A percentile compares a stretch with the other conserved stretches of the same genome.
Conservation (phyloP, 192 early-diverging fungal species). For the Backusella psychrophila region DNA sequence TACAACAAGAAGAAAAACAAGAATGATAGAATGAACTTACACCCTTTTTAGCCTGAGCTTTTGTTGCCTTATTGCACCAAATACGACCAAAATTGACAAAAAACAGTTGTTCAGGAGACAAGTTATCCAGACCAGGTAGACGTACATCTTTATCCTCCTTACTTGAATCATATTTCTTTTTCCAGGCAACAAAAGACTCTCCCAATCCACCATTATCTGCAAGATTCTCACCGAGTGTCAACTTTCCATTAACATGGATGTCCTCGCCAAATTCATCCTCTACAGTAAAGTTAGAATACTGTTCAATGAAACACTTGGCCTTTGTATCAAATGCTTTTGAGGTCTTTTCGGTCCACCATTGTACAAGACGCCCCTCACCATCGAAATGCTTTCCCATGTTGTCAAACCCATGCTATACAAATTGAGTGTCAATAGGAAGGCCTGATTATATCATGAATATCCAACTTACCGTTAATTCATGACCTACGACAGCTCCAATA, state of each 20-base stretch:
- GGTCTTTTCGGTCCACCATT: constrained; percentile 75
- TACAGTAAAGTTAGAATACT: constrained; percentile 56
- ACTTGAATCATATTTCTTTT: constrained; percentile 32
- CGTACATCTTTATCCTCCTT: constrained; percentile 19
- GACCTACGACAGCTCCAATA: constrained; percentile 59
- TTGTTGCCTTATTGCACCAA: constrained; percentile 57
- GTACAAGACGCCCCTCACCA: constrained; percentile 21
- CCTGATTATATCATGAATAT: not conserved
- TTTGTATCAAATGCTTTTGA: constrained; percentile 45
- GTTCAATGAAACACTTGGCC: constrained; percentile 60
- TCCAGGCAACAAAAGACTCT: constrained; percentile 35
- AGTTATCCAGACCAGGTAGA: constrained; percentile 51
- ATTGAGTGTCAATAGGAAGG: not conserved
- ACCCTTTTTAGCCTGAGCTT: constrained; percentile 41
- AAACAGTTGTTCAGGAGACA: constrained; percentile 61
- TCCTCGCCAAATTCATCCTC: constrained; percentile 31
- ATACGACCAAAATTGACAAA: constrained; percentile 67
- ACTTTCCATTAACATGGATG: constrained; percentile 52
- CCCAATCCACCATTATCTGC: constrained; percentile 68
- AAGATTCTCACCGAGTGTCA: constrained; percentile 62
- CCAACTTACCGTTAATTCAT: constrained; percentile 41
- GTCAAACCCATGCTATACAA: constrained; percentile 51
- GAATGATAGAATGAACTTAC: constrained; percentile 27
- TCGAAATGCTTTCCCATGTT: constrained; percentile 49
- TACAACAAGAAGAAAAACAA: not conserved